A percentile compares a stretch with the other conserved stretches of the same genome.
Conservation (phyloP, 75 land plant species). For the Adiantum capillusveneris region DNA sequence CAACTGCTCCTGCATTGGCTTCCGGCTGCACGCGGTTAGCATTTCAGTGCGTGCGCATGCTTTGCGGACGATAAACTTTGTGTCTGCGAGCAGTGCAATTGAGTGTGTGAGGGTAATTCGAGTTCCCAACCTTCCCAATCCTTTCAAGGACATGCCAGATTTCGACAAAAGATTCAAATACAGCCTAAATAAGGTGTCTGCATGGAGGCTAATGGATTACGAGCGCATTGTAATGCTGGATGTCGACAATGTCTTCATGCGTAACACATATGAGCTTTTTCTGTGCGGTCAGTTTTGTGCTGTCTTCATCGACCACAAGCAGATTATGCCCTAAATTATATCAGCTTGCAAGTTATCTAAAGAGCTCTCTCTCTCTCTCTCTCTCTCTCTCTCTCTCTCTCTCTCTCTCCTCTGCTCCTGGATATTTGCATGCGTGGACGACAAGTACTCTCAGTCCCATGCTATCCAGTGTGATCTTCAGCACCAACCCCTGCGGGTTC, state of each 20-base stretch:
- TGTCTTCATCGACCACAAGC: constrained; percentile 28
- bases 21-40: too few relatives aligned
- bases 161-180: constrained; percentile 26
- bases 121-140: constrained; percentile 34
- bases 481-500: too few relatives aligned
- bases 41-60: too few relatives aligned
- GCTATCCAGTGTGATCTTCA: too few relatives aligned
- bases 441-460: too few relatives aligned
- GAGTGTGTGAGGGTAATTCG: constrained; percentile 29
- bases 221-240: constrained; percentile 42
- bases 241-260: constrained; percentile 35
- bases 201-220: constrained; percentile 28
- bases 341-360: too few relatives aligned
- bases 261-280: constrained; percentile 30
- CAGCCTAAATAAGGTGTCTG: constrained; percentile 35
- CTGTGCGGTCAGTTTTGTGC: constrained; percentile 44
- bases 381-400: too few relatives aligned
- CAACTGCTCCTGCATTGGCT: too few relatives aligned
- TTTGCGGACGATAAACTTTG: too few relatives aligned
- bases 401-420: too few relatives aligned
- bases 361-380: too few relatives aligned
- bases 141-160: constrained; percentile 13
- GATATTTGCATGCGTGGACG: too few relatives aligned
- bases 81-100: constrained; percentile 19
- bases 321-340: not conserved